Evolutionary conservation across 129 eudicot genomes (phyloP), one percentile per base, ranked within the genome.

Genomic region (Deinandra increscens): DNA sequence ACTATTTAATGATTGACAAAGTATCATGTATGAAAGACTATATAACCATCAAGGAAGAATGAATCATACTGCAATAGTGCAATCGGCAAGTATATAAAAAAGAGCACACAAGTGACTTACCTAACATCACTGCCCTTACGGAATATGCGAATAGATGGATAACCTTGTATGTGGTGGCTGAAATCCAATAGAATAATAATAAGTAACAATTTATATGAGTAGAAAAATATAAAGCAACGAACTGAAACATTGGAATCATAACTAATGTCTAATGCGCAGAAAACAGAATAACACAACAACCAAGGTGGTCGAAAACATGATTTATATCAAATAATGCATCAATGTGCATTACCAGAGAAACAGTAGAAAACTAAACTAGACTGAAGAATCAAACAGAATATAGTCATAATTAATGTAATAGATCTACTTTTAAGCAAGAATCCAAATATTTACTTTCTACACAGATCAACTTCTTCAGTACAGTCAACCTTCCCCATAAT

Each of bases 81-180:
- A 62, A 36, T 60, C 8, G 33, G 46, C 48, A 70, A 8, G 17
- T 4, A 17, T 5, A 61, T 51, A 6, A 48, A 68, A 59, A 64
- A 50, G 49, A 22, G 54, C 45, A 61, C 61, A 75, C 7, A 53
- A 41, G 55, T 19, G 45, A 22, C 68, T 74, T 87, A 79, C 99
- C 75, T 87, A 37, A 83, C 61, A 82, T 93, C 93, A 72, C 83
- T 87, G 73, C 96, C 99, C 87, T 89, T 93, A 8, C 97, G 91
- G 76, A 89, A 93, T 69, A 93, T 90, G 78, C 99, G 95, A 66
- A 93, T 89, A 37, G 99, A 93, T 53, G 99, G 99, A 77, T 93
- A 93, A 43, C 95, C 99, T 79, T 93, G 99, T 81, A 93, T 83
- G 85, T 93, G 97, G 82, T 93, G 77, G 87, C 99, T 93, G 95